phyloP scores from a whole-genome alignment of 108 stramenopile genomes.

The Chaetoceros muelleri region DNA sequence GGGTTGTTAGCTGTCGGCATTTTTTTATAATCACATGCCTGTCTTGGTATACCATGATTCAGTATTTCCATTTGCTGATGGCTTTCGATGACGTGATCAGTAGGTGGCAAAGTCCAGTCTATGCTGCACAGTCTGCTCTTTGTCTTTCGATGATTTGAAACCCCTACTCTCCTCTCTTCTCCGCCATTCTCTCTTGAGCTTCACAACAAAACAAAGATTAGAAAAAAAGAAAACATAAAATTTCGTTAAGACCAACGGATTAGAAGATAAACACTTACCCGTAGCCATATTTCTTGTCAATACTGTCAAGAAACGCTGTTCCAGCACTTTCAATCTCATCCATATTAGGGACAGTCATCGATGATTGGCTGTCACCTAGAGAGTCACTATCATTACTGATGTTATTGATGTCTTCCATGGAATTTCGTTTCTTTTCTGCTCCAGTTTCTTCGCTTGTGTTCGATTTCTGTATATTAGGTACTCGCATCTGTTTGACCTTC shows the following conservation, averaged over 20 bases:
- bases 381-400: neutral
- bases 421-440: neutral
- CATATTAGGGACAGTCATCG: neutral
- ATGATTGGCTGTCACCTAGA: neutral
- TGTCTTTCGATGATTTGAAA: conserved; percentile 75
- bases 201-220: conserved; percentile 4
- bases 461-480: conserved; percentile 35
- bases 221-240: neutral
- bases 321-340: conserved; percentile 72
- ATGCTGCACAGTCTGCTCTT: conserved; percentile 57
- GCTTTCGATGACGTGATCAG: neutral
- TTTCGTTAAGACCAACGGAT: neutral
- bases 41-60: too few species aligned
- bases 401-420: neutral
- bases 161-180: conserved; percentile 58
- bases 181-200: conserved; percentile 20
- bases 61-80: conserved; percentile 29
- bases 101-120: conserved; percentile 75
- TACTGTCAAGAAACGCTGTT: conserved; percentile 63
- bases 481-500: conserved; percentile 53
- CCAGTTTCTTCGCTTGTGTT: conserved; percentile 1
- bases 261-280: conserved; percentile 29
- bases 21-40: too few species aligned
- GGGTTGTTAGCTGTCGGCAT: too few species aligned
- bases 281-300: conserved; percentile 53